Base-by-base conservation (phyloP, 2,329 filamentous ascomycete genomes). In the Talaromyces sp. region DNA sequence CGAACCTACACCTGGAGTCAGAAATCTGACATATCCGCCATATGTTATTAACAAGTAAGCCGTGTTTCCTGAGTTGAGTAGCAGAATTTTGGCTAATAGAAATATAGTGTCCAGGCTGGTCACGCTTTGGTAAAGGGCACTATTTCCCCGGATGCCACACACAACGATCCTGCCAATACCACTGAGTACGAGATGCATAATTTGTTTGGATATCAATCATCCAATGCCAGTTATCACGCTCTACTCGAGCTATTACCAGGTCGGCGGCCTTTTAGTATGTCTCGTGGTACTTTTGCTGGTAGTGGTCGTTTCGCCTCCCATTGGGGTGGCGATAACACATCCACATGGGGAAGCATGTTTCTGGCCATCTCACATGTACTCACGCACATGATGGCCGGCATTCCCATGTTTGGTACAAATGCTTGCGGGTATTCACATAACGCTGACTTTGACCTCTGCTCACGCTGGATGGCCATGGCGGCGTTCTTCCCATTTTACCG, bases 121-220 rank as follows among this genome's bases (percentile, higher is more conserved):
- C 89, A 88, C 16, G 89, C 91, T 69, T 81, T 93, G 23, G 87
- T 85, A 16, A 86, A 88, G 1, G 86, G 91, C 68, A 89, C 90
- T 1, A 82, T 93, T 28, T 87, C 85, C 64, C 90, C 90, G 0
- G 92, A 95, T 69, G 88, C 91, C 0, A 92, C 88, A 2, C 90
- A 95, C 70, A 80, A 84, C 52, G 89, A 91, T 67, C 14, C 37
- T n/a, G 37, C 37, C 37, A 90, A 90, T 3, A 80, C 85, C 1
- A 73, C 85, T 44, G 89, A 96, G 71, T 96, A 96, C 71, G 91
- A 96, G 71, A 85, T 91, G 28, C 92, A 96, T 80, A 95, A 91
- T 70, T 77, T 95, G 1, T 93, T 83, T 69, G 90, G 90, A 0
- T 83, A 90, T 69, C 86, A 88, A 72, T 90, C 93, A 67, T 80